Base-by-base conservation (phyloP, 2,329 filamentous ascomycete genomes). In the Nigrospora sphaerica region DNA sequence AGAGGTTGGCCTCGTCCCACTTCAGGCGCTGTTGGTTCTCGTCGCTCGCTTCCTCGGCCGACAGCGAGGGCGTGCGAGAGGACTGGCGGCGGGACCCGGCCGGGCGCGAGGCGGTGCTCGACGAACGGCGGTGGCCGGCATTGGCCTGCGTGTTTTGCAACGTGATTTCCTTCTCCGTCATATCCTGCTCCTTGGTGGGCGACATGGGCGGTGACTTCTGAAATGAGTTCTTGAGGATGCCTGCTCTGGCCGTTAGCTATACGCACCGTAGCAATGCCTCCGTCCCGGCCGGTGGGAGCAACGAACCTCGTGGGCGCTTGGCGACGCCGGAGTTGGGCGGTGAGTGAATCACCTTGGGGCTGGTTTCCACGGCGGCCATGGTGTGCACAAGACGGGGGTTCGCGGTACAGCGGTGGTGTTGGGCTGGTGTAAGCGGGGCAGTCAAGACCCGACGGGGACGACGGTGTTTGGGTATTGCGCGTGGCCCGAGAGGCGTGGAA, bases 1-100 rank as follows among this genome's bases (percentile, higher is more conserved):
- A 98, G 32, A 98, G 78, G 63, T 98, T 98, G 39, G 88, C 93
- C 72, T 98, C 93, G 66, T 98, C 93, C 93, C 93, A 98, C 71
- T 96, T 95, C 56, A 98, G 76, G 52, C 90, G 84, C 52, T 87
- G 85, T 48, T 79, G 83, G 47, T 74, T 75, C 42, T 81, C 77
- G 43, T 81, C 44, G 38, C 7, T 12, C 37, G 77, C 72, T 39
- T 71, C 66, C 49, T 70, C 64, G 45, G 62, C 66, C 49, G 59
- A 64, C 50, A 73, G 67, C 46, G 72, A 71, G 42, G 69, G 64
- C 49, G 71, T 67, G 50, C 68, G 68, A 49, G 66, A 69, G 1
- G 86, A 91, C 54, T 84, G 85, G 43, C 88, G 84, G 46, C 89
- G 85, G n/a, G 83, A 86, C 10, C 80, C 76, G 9, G 64, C 57